Base-by-base conservation (phyloP, 306 rosid genomes). In the Gillenia trifoliata region DNA sequence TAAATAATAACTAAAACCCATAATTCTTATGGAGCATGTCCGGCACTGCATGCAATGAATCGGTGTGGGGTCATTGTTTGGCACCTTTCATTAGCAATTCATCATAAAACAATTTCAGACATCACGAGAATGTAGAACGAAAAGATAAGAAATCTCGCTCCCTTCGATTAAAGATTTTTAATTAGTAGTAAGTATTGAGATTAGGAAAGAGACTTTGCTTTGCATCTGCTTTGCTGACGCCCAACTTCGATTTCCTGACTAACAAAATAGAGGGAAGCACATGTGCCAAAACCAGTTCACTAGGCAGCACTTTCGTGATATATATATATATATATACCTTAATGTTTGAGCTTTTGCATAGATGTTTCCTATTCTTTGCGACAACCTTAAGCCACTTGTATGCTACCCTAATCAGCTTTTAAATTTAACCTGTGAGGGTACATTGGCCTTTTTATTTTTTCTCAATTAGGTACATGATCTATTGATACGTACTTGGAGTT, bases 61-160 rank as follows among this genome's bases (percentile, higher is more conserved):
- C 17, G 43, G 43, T 4, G 28, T 26, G 26, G 41, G 29, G 28
- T 28, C 20, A 29, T 62, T 33, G n/a, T 3, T 43, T 25, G 12
- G 71, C 26, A 25, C 77, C 78, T 72, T 73, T 77, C 73, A 36
- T 11, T 43, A 11, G 68, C 47, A 31, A 40, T 7, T 45, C 41
- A 55, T 20, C 9, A 31, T 20, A 45, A 29, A 41, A 61, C 25
- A 76, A 52, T 25, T 70, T 33, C 40, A 43, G 76, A 29, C 79
- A 50, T 78, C 80, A 74, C 83, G 75, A 71, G 77, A 70, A 7
- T 43, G 64, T 54, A 43, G 4, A 31, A 57, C 41, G 34, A 72
- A 45, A 30, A 78, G 59, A 60, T 65, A 65, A 78, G 36, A 20
- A 64, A 79, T 79, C 59, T 50, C 11, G 34, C 20, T 30, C 5